Conservation (phyloP, 1,284 basidiomycete species). For the Fomitiporia mediterranea region DNA sequence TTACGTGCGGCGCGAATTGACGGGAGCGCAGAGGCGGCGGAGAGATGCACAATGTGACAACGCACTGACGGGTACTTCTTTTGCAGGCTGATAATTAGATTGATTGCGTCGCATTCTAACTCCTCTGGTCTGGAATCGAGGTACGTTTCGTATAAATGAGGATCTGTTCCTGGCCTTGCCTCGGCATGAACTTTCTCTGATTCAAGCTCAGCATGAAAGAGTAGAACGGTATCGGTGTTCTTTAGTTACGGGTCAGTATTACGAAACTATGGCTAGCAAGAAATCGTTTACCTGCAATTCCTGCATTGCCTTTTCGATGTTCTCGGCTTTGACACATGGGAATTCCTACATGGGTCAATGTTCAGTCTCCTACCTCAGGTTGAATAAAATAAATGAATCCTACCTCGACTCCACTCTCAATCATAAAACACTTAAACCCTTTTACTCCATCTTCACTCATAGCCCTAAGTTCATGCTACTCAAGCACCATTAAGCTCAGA, state of each 20-base stretch:
- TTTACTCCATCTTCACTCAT: conserved; percentile 76
- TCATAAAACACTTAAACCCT: conserved; percentile 95
- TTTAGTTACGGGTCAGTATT: conserved; percentile 29
- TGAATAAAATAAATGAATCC: conserved; percentile 22
- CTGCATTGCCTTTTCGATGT: conserved; percentile 68
- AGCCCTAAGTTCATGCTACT: conserved; percentile 57
- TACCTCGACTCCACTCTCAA: conserved; percentile 89
- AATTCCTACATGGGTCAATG: conserved; percentile 69
- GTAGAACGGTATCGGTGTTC: conserved; percentile 62
- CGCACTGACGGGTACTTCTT: conserved; percentile 59
- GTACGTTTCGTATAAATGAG: conserved; percentile 73
- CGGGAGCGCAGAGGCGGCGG: conserved; percentile 76
- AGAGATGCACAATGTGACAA: conserved; percentile 92
- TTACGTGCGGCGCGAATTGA: conserved; percentile 64
- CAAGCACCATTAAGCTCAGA: not conserved
- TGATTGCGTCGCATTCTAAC: conserved; percentile 76
- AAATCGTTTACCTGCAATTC: conserved; percentile 55
- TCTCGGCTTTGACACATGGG: conserved; percentile 72
- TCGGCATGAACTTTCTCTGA: conserved; percentile 19
- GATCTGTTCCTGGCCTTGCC: conserved; percentile 29
- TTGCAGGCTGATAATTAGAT: conserved; percentile 66
- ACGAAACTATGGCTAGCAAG: conserved; percentile 3
- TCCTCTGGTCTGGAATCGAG: conserved; percentile 74
- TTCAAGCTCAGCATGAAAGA: conserved; percentile 91
- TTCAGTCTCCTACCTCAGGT: not conserved